Conservation (phyloP, 805 yeast species). For the Isabelozyma gotoi region DNA sequence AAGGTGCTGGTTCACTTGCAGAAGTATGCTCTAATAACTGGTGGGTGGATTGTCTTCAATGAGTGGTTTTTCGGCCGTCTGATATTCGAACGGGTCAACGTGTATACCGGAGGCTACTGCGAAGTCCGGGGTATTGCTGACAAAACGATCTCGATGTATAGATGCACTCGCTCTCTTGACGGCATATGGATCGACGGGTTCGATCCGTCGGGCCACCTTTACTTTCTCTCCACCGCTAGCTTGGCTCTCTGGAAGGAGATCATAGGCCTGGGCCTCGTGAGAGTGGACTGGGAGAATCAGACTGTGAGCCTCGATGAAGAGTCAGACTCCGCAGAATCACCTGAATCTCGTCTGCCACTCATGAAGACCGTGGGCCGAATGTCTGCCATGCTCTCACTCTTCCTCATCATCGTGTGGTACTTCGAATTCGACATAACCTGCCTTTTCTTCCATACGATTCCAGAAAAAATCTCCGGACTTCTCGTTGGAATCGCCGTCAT, state of each 20-base stretch:
- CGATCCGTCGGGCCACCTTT: slow-evolving; percentile 55
- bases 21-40: slow-evolving; percentile 10
- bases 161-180: slow-evolving; percentile 8
- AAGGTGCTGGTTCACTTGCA: slow-evolving; percentile 3
- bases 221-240: slow-evolving; percentile 25
- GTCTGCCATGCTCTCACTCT: slow-evolving; percentile 3
- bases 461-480: slow-evolving; percentile 47
- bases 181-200: slow-evolving; percentile 51
- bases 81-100: slow-evolving; percentile 30
- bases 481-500: slow-evolving; percentile 19
- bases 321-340: no score
- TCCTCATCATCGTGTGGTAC: slow-evolving; percentile 33
- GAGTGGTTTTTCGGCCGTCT: slow-evolving; percentile 37
- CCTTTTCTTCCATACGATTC: slow-evolving; percentile 48
- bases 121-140: slow-evolving; percentile 11
- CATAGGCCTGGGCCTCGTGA: not conserved
- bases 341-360: no score
- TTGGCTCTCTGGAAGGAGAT: not conserved
- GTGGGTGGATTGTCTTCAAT: slow-evolving; percentile 9
- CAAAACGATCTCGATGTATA: slow-evolving; percentile 8
- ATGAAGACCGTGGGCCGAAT: no score
- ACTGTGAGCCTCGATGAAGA: no score
- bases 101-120: slow-evolving; percentile 42
- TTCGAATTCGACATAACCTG: slow-evolving; percentile 43
- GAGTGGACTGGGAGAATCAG: not conserved